Conservation (phyloP, 306 rosid genomes). For the Trifolium subterraneum region DNA sequence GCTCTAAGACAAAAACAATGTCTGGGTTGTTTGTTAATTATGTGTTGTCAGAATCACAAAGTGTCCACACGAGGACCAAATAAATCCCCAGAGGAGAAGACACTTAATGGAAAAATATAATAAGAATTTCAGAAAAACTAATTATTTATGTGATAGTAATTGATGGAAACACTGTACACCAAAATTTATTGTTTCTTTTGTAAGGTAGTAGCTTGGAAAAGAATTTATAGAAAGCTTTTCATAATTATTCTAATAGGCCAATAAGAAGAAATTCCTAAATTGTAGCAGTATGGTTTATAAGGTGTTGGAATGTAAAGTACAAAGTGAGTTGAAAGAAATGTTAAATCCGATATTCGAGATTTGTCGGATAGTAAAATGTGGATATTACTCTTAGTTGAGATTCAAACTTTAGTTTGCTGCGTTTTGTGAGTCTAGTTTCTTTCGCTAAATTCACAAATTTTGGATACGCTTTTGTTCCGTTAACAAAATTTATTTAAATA, state of each 20-base stretch:
- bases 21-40: slow-evolving; percentile 39
- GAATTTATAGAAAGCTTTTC: neutral
- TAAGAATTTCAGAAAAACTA: neutral
- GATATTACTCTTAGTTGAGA: too few relatives aligned
- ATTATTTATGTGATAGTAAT: slow-evolving; percentile 15
- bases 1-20: slow-evolving; percentile 37
- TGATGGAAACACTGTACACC: slow-evolving; percentile 30
- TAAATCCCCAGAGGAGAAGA: slow-evolving; percentile 33
- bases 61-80: slow-evolving; percentile 18
- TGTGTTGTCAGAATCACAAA: slow-evolving; percentile 28
- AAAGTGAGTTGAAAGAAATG: neutral
- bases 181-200: slow-evolving; percentile 7
- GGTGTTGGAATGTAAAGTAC: neutral
- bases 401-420: too few relatives aligned
- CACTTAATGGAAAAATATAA: slow-evolving; percentile 15
- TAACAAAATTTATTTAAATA: too few relatives aligned
- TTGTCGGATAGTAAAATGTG: too few relatives aligned
- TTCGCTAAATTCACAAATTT: too few relatives aligned
- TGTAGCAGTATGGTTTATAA: neutral
- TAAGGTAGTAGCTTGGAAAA: neutral
- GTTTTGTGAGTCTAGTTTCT: too few relatives aligned
- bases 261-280: slow-evolving; percentile 14
- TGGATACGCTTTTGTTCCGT: neutral
- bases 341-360: neutral
- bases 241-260: neutral